phyloP scores from a whole-genome alignment of 345 rosid species.

The Nephelium lappaceum region DNA sequence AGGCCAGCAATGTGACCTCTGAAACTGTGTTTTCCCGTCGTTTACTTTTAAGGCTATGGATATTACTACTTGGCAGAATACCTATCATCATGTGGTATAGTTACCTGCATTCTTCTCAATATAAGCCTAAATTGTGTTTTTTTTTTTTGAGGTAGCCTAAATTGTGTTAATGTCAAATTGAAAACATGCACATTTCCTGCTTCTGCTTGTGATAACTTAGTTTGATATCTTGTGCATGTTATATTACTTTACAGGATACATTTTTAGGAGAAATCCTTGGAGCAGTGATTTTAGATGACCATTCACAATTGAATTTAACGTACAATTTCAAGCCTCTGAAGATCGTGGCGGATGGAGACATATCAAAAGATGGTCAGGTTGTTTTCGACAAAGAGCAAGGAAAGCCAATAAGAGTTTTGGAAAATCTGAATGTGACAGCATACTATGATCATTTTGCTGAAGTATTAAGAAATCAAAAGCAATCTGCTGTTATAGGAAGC shows the following conservation, averaged over 20 bases:
- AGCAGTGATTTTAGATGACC: conserved; percentile 16
- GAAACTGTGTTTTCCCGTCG: conserved; percentile 54
- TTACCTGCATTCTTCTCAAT: too few relatives aligned
- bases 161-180: not conserved
- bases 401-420: conserved; percentile 24
- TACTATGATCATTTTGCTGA: conserved; percentile 21
- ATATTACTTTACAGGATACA: conserved; percentile 1
- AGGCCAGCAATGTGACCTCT: conserved; percentile 38
- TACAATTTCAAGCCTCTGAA: conserved; percentile 14
- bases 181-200: not conserved
- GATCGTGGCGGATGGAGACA: conserved; percentile 27
- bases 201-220: not conserved
- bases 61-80: conserved; percentile 44
- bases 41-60: conserved; percentile 54
- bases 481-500: conserved; percentile 33
- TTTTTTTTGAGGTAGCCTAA: too few relatives aligned
- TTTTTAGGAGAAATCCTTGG: conserved; percentile 27
- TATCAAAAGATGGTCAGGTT: conserved; percentile 17
- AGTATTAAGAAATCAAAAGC: conserved; percentile 12
- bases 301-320: conserved; percentile 18
- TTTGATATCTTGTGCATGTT: not conserved
- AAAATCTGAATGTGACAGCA: conserved; percentile 23
- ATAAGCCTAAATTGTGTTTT: too few relatives aligned
- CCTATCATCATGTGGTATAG: conserved; percentile 68
- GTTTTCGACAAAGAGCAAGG: conserved; percentile 26